Conservation (phyloP, 192 early-diverging fungal species). For the Coemansia sp. region DNA sequence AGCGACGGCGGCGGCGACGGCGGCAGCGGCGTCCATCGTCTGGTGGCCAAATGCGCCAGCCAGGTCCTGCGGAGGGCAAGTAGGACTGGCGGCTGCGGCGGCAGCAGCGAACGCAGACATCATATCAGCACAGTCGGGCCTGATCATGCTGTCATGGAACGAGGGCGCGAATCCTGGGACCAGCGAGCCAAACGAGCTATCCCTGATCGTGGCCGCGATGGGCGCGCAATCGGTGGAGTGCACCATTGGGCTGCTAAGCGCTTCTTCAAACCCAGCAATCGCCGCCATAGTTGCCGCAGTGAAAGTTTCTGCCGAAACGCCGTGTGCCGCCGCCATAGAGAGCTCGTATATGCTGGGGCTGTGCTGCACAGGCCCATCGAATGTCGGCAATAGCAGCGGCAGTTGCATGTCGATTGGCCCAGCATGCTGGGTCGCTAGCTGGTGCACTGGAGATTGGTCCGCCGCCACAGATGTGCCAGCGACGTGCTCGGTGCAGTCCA, state of each 20-base stretch:
- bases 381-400: background rate
- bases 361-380: background rate
- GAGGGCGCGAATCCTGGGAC: slow-evolving; percentile 19
- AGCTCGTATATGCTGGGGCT: background rate
- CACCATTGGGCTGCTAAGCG: background rate
- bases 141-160: background rate
- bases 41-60: background rate
- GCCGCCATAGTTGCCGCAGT: slow-evolving; percentile 40
- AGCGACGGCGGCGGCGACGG: background rate
- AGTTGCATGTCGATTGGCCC: background rate
- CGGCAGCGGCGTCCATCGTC: background rate
- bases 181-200: background rate
- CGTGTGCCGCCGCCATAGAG: background rate
- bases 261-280: slow-evolving; percentile 16
- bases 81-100: background rate
- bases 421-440: background rate
- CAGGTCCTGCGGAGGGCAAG: slow-evolving; percentile 1
- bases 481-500: background rate
- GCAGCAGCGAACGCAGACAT: slow-evolving; percentile 34
- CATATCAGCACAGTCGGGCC: slow-evolving; percentile 1
- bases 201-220: background rate
- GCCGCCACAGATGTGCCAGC: background rate
- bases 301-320: slow-evolving; percentile 11
- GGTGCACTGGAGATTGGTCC: background rate
- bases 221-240: no score